Conservation (phyloP, 1,139 yeast genomes). For the Taphrina populina region DNA sequence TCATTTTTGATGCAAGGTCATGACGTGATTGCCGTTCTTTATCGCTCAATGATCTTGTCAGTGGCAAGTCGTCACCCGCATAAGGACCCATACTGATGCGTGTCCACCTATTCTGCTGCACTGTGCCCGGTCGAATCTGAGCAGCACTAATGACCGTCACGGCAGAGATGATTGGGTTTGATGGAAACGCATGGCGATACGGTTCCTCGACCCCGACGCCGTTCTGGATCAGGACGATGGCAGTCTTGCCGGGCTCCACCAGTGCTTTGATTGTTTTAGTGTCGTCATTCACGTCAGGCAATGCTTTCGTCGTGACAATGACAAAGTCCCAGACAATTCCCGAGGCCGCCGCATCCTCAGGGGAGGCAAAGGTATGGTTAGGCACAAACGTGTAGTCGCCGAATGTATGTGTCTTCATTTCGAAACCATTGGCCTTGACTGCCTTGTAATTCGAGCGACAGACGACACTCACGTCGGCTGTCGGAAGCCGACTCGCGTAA, state of each 20-base stretch:
- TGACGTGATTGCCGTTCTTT: neutral
- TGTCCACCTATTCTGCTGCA: constrained; percentile 32
- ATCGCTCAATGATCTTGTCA: neutral
- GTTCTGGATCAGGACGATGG: constrained; percentile 66
- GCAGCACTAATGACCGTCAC: constrained; percentile 34
- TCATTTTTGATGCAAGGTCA: constrained; percentile 10
- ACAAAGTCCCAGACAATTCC: constrained; percentile 47
- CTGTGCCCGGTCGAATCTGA: constrained; percentile 20
- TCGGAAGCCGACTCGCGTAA: constrained; percentile 51
- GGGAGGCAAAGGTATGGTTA: constrained; percentile 42
- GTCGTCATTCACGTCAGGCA: constrained; percentile 62
- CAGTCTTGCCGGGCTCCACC: constrained; percentile 50
- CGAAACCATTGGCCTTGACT: constrained; percentile 56
- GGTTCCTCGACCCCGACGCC: constrained; percentile 72
- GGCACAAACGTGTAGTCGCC: constrained; percentile 29
- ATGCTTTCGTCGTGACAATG: constrained; percentile 65
- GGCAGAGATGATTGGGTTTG: constrained; percentile 47
- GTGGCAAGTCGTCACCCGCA: constrained; percentile 21
- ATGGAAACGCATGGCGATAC: constrained; percentile 58
- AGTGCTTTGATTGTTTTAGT: constrained; percentile 62
- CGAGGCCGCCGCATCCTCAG: constrained; percentile 48
- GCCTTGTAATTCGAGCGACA: constrained; percentile 62
- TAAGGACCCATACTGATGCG: constrained; percentile 32
- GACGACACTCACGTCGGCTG: constrained; percentile 46
- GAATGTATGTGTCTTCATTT: constrained; percentile 52